These are phyloP conservation scores for Penicillium robsamsonii DNA, from an alignment of 495 filamentous ascomycete genomes.

Conservation along the genomic window DNA sequence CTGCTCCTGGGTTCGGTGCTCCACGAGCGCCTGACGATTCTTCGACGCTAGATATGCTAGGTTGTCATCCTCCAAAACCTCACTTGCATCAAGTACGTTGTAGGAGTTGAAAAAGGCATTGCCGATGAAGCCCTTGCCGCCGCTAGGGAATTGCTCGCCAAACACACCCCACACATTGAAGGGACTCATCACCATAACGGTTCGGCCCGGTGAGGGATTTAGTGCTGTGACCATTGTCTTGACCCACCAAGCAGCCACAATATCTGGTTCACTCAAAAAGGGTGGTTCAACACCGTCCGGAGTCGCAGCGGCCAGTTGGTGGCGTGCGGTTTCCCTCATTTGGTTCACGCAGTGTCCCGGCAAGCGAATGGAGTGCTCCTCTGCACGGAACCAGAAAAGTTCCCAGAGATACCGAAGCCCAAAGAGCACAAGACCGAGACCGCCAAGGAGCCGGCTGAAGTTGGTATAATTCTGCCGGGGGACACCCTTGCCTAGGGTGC, in stretches of 20 bases:
- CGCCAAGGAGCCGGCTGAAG: not conserved
- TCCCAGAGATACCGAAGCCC: constrained; percentile 30
- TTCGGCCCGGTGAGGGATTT: constrained; percentile 8
- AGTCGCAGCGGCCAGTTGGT: not conserved
- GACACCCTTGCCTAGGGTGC: not conserved
- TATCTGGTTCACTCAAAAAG: constrained; percentile 33
- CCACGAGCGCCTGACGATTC: constrained; percentile 31
- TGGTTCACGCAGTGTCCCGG: constrained; percentile 16
- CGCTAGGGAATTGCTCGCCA: constrained; percentile 13
- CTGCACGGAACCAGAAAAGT: constrained; percentile 28
- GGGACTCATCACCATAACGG: constrained; percentile 24
- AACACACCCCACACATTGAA: constrained; percentile 22
- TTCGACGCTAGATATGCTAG: constrained; percentile 31
- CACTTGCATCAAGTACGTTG: constrained; percentile 23
- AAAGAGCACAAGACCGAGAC: constrained; percentile 6
- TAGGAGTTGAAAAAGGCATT: constrained; percentile 33
- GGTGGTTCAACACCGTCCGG: not conserved
- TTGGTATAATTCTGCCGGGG: not conserved
- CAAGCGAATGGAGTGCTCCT: constrained; percentile 25
- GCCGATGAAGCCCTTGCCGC: constrained; percentile 26
- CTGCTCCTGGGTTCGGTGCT: constrained; percentile 18
- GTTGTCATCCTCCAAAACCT: constrained; percentile 29
- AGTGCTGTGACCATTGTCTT: constrained; percentile 22
- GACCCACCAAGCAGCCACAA: constrained; percentile 27
- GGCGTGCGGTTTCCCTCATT: constrained; percentile 9